phyloP scores from a whole-genome alignment of 441 rosid species.

The Corymbia calophylla region DNA sequence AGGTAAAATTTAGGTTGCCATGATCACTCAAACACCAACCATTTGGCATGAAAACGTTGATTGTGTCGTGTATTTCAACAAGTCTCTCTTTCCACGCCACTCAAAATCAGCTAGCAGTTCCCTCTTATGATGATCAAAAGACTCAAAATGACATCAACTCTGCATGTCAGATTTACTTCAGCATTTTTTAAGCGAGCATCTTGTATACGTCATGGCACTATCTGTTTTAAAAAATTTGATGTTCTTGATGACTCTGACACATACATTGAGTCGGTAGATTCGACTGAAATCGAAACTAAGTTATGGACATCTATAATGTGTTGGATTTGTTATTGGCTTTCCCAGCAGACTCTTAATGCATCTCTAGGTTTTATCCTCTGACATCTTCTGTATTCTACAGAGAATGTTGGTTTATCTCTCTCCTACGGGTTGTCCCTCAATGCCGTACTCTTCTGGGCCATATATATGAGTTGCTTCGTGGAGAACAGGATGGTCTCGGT shows the following conservation, averaged over 20 bases:
- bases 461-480: conserved; percentile 75
- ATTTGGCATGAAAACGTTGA: background rate
- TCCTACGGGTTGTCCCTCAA: conserved; percentile 90
- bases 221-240: background rate
- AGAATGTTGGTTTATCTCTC: conserved; percentile 83
- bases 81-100: background rate
- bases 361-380: background rate
- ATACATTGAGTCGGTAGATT: background rate
- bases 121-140: background rate
- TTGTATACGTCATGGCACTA: background rate
- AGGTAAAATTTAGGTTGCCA: conserved; percentile 30
- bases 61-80: background rate
- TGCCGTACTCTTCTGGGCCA: conserved; percentile 70
- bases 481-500: conserved; percentile 93
- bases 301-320: background rate
- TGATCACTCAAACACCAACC: background rate
- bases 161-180: background rate
- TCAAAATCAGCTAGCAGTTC: background rate
- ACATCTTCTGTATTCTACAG: conserved; percentile 24
- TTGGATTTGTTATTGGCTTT: background rate
- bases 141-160: background rate
- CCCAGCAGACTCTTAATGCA: background rate
- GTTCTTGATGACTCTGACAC: background rate
- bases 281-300: background rate
- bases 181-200: background rate